phyloP scores from a whole-genome alignment of 164 flowering plant genomes.

The Magnolia sinica region DNA sequence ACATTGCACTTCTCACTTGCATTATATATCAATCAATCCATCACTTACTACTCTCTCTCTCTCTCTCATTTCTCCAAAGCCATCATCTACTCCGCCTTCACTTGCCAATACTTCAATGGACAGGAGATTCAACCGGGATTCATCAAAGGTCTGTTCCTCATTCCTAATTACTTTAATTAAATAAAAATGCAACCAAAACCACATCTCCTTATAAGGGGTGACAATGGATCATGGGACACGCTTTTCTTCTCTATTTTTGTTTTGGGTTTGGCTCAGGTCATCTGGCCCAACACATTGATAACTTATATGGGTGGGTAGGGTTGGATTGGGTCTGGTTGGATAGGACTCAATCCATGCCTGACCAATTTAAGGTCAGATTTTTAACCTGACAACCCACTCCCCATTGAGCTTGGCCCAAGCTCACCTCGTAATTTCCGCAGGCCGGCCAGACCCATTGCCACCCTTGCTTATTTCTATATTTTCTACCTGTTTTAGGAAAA shows the following conservation, averaged over 20 bases:
- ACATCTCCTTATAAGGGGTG: background rate
- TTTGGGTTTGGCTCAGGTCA: too few relatives aligned
- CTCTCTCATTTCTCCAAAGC: background rate
- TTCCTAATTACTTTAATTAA: background rate
- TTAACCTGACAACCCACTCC: too few relatives aligned
- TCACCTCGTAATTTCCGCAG: too few relatives aligned
- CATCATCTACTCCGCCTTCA: background rate
- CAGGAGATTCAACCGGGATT: slow-evolving; percentile 30
- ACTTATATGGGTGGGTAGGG: too few relatives aligned
- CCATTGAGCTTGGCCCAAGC: too few relatives aligned
- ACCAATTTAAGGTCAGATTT: too few relatives aligned
- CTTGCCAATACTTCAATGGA: slow-evolving; percentile 22
- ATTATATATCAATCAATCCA: background rate
- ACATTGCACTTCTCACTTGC: background rate
- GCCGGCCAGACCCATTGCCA: too few relatives aligned
- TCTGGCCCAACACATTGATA: too few relatives aligned
- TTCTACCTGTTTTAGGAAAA: slow-evolving; percentile 11
- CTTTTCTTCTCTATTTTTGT: too few relatives aligned
- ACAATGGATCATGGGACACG: too few relatives aligned
- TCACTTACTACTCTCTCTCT: background rate
- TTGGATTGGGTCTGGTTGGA: too few relatives aligned
- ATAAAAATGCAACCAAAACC: background rate
- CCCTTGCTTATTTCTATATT: background rate
- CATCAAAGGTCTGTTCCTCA: slow-evolving; percentile 12
- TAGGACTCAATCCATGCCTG: too few relatives aligned